Conservation (phyloP, 225 moss, liverwort and hornwort genomes). For the Climacium dendroides region DNA sequence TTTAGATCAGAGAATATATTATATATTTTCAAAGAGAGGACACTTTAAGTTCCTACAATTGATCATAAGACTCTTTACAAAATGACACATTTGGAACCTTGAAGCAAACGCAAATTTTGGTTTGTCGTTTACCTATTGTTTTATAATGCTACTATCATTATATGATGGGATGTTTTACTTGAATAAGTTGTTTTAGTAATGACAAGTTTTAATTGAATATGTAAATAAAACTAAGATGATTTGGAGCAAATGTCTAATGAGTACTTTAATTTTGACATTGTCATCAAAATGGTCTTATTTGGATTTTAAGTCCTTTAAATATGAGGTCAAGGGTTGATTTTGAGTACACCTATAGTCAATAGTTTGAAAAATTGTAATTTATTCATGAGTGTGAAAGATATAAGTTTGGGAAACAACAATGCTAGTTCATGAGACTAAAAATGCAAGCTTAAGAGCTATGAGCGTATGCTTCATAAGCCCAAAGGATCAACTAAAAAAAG, state of each 20-base stretch:
- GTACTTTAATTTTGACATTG: not conserved
- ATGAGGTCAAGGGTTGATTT: not conserved
- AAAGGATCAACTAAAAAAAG: no score
- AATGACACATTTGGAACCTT: not conserved
- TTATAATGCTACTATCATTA: not conserved
- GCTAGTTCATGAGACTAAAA: no score
- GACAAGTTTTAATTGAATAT: not conserved
- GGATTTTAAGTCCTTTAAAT: not conserved
- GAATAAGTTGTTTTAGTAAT: no score
- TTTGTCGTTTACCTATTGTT: not conserved
- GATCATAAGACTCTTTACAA: fast-evolving
- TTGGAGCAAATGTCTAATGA: not conserved
- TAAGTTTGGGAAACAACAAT: not conserved
- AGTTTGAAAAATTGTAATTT: not conserved
- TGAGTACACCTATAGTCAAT: fast-evolving
- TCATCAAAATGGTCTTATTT: not conserved
- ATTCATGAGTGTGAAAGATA: not conserved
- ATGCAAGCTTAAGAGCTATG: no score
- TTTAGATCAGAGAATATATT: not conserved
- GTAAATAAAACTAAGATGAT: not conserved
- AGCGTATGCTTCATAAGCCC: no score
- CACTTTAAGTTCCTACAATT: fast-evolving
- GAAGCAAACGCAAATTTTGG: not conserved
- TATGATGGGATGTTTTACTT: not conserved
- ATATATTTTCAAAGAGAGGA: not conserved